Conservation (phyloP, 2,329 filamentous ascomycete species). For the Beauveria sp. region DNA sequence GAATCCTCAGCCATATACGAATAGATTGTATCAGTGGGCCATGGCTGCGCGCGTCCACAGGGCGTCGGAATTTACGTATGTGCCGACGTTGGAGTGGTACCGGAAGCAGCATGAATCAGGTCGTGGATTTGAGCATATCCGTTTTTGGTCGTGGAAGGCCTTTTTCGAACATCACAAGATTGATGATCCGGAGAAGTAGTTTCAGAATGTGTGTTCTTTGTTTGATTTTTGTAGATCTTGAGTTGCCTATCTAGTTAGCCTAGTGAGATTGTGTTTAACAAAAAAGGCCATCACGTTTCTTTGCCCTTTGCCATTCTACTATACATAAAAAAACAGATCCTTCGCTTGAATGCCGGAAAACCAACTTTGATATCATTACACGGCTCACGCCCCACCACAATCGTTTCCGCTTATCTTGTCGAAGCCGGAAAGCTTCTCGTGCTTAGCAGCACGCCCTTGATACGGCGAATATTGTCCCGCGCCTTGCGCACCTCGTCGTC, state of each 20-base stretch:
- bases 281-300: too few species aligned
- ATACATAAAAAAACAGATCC: background rate
- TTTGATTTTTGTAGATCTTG: background rate
- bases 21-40: conserved; percentile 36
- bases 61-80: conserved; percentile 31
- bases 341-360: background rate
- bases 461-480: conserved; percentile 66
- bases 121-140: conserved; percentile 42
- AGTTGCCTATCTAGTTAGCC: background rate
- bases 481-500: conserved; percentile 66
- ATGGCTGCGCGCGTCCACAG: conserved; percentile 7
- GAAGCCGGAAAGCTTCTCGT: conserved; percentile 63
- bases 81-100: conserved; percentile 47
- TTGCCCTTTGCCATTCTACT: background rate
- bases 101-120: conserved; percentile 36
- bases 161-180: conserved; percentile 29
- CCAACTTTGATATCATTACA: background rate
- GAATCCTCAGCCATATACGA: conserved; percentile 20
- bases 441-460: conserved; percentile 72
- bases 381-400: background rate
- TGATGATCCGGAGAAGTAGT: conserved; percentile 16
- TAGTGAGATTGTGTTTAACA: too few species aligned
- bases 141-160: conserved; percentile 35
- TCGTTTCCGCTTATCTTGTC: conserved; percentile 19
- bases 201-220: too few species aligned